phyloP scores from a whole-genome alignment of 2,329 filamentous ascomycete genomes.

The Plenodomus tracheiphilus region DNA sequence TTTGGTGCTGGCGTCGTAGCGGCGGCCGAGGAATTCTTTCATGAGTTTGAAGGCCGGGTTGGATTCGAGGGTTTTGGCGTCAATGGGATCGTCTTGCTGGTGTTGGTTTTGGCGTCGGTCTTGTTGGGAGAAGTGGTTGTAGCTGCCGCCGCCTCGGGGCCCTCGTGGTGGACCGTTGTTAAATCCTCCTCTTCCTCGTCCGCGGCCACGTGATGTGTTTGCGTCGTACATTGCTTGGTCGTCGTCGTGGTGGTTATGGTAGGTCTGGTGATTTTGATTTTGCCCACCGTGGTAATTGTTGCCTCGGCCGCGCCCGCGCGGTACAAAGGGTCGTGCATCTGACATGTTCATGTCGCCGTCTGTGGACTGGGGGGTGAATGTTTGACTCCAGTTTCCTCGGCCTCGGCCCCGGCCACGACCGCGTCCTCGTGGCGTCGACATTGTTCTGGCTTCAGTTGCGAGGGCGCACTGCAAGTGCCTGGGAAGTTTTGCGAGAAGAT shows the following conservation, averaged over 20 bases:
- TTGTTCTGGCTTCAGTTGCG: slow-evolving; percentile 10
- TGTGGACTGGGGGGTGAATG: slow-evolving; percentile 4
- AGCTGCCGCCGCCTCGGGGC: slow-evolving; percentile 13
- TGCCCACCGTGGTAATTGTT: slow-evolving; percentile 7
- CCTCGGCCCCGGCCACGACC: slow-evolving; percentile 25
- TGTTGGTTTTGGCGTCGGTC: slow-evolving; percentile 64
- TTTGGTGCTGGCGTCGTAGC: slow-evolving; percentile 73
- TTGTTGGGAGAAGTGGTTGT: slow-evolving; percentile 29
- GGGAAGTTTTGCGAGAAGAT: not conserved
- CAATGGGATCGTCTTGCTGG: slow-evolving; percentile 77
- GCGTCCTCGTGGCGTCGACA: slow-evolving; percentile 16
- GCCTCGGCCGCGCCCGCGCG: slow-evolving; percentile 13
- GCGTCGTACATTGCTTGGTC: slow-evolving; percentile 18
- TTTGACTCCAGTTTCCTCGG: slow-evolving; percentile 8
- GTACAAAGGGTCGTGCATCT: slow-evolving; percentile 6
- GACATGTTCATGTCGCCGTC: slow-evolving; percentile 13
- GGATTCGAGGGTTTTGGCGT: slow-evolving; percentile 37
- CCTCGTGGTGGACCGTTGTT: slow-evolving; percentile 4
- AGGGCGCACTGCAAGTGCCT: not conserved
- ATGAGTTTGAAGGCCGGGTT: slow-evolving; percentile 63
- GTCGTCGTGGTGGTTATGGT: slow-evolving; percentile 6
- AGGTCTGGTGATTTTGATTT: not conserved
- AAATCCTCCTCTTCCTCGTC: slow-evolving; percentile 19
- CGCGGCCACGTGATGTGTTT: slow-evolving; percentile 17
- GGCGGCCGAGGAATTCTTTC: slow-evolving; percentile 69